A percentile compares a stretch with the other conserved stretches of the same genome.
Conservation (phyloP, 2,329 filamentous ascomycete species). For the Talaromyces funiculosus region DNA sequence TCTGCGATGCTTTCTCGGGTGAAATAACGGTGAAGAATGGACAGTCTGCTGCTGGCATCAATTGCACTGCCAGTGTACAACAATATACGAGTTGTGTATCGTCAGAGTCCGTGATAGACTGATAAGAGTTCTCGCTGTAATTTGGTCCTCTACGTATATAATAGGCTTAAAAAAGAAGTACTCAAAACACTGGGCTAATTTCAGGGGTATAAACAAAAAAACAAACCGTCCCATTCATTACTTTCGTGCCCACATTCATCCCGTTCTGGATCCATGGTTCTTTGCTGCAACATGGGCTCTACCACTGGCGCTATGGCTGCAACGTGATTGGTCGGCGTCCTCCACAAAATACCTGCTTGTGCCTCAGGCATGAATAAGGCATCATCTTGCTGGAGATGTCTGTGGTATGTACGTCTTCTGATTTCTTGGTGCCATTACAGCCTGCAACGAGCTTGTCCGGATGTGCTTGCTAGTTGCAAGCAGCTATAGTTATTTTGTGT, state of each 20-base stretch:
- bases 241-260: conserved; percentile 6
- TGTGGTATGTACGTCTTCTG: too few relatives aligned
- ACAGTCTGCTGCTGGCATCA: background rate
- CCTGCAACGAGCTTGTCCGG: too few relatives aligned
- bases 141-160: too few relatives aligned
- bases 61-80: background rate
- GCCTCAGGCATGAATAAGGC: background rate
- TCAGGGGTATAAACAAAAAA: conserved; percentile 8
- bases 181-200: background rate
- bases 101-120: background rate
- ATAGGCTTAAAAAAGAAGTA: background rate
- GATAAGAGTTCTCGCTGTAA: background rate
- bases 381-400: too few relatives aligned
- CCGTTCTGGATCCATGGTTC: conserved; percentile 8
- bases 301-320: background rate
- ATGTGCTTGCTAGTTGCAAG: background rate
- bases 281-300: background rate
- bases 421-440: too few relatives aligned
- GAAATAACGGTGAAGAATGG: background rate
- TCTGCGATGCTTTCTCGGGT: background rate
- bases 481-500: background rate
- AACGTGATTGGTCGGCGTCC: background rate
- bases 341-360: background rate
- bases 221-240: background rate
- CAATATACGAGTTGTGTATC: background rate